Conservation (phyloP, 2,329 filamentous ascomycete genomes). For the Colletotrichum musae region DNA sequence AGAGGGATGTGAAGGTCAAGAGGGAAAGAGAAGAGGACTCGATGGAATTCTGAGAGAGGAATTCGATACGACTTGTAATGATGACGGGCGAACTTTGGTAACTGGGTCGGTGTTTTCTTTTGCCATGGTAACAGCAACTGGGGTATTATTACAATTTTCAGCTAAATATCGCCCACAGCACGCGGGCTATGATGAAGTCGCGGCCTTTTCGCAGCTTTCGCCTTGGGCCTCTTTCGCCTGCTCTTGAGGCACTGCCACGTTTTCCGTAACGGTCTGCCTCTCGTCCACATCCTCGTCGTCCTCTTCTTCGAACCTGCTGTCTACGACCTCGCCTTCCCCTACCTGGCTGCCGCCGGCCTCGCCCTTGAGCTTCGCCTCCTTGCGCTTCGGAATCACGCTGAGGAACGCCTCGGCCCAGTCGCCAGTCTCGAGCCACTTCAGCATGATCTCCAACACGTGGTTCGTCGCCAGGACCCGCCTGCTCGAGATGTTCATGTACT, state of each 20-base stretch:
- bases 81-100: slow-evolving; percentile 30
- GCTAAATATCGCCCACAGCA: slow-evolving; percentile 24
- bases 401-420: slow-evolving; percentile 95
- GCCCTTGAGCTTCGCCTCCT: slow-evolving; percentile 79
- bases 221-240: slow-evolving; percentile 19
- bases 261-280: slow-evolving; percentile 42
- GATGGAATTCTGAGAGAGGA: slow-evolving; percentile 66
- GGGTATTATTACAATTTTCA: slow-evolving; percentile 31
- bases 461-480: slow-evolving; percentile 92
- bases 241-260: slow-evolving; percentile 1
- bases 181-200: slow-evolving; percentile 31
- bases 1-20: slow-evolving; percentile 69
- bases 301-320: slow-evolving; percentile 46
- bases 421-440: slow-evolving; percentile 89
- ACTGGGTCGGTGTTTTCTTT: slow-evolving; percentile 27
- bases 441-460: slow-evolving; percentile 97
- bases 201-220: not conserved
- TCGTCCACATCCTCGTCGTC: slow-evolving; percentile 49
- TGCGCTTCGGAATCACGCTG: slow-evolving; percentile 89
- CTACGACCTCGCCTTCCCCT: slow-evolving; percentile 45
- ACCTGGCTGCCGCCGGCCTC: slow-evolving; percentile 45
- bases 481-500: slow-evolving; percentile 92
- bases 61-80: slow-evolving; percentile 34
- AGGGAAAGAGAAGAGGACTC: slow-evolving; percentile 67
- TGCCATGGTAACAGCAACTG: slow-evolving; percentile 22